Base-by-base conservation (phyloP, 2,329 filamentous ascomycete genomes). In the Nigrospora sphaerica region DNA sequence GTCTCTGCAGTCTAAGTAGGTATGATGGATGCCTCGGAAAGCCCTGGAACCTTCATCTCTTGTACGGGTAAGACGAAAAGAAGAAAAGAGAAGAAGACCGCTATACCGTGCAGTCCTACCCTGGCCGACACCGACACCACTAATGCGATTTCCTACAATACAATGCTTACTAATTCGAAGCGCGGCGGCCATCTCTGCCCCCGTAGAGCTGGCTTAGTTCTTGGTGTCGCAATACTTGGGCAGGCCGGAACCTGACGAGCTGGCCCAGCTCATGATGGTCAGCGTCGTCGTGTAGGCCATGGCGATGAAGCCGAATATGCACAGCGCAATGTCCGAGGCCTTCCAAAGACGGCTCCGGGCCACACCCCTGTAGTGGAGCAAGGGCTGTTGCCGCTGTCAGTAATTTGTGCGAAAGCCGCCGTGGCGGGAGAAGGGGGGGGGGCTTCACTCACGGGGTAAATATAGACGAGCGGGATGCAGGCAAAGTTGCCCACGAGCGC, bases 401-500 rank as follows among this genome's bases (percentile, higher is more conserved):
- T 52, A 74, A 28, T 9, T 28, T 28, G 23, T 28, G 23, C 23
- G 23, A 10, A 28, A 28, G 23, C 23, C 23, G 5, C 7, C 23
- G 7, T 28, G 23, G 6, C 10, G 7, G 23, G 5, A 9, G 23
- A 9, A 23, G 7, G 19, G 10, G 32, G 28, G n/a, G 32, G 32
- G 34, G n/a, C n/a, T 16, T 19, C 35, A 81, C 88, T 77, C 77
- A 96, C 91, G 54, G 93, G 95, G 63, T 98, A 98, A 45, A 98
- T 95, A 61, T 95, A 97, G 51, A 97, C 93, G 48, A 98, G 73
- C 39, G 93, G 93, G 57, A 98, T 93, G 63, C 93, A 98, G 50
- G 93, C 93, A 73, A 98, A 98, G 67, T 91, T 95, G 54, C 93
- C 93, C 17, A 98, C 91, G 35, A 98, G 76, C 18, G 90, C 86